phyloP scores from a whole-genome alignment of 768 basidiomycete genomes.

The Tremella yokohamensis region DNA sequence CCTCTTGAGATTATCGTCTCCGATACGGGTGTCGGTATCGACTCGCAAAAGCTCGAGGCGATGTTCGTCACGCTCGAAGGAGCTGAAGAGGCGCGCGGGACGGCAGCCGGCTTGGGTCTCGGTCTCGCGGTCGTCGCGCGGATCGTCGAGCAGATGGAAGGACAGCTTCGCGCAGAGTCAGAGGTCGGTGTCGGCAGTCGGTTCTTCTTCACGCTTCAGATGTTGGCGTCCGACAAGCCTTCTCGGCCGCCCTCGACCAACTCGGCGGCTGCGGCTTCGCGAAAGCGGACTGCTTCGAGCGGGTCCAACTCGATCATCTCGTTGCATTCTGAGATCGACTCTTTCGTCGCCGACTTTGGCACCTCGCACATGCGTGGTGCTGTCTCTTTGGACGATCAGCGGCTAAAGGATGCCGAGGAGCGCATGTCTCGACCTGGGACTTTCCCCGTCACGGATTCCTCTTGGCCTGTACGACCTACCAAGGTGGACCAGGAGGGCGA shows the following conservation, averaged over 20 bases:
- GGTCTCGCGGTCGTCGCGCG: constrained; percentile 76
- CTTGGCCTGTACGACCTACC: constrained; percentile 40
- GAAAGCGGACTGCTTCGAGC: constrained; percentile 16
- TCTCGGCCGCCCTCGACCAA: neutral
- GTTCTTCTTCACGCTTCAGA: constrained; percentile 63
- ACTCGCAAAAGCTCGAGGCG: constrained; percentile 63
- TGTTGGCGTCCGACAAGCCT: constrained; percentile 22
- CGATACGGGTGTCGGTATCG: constrained; percentile 72
- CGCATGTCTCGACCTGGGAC: constrained; percentile 41
- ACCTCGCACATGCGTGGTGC: constrained; percentile 40
- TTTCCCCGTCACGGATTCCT: constrained; percentile 45
- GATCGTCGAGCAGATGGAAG: constrained; percentile 73
- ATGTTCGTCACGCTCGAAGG: constrained; percentile 79
- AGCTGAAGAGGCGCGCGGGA: constrained; percentile 55
- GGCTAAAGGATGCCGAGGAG: constrained; percentile 36
- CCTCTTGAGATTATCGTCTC: constrained; percentile 68
- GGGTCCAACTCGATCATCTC: constrained; percentile 18
- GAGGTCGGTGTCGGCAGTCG: constrained; percentile 63
- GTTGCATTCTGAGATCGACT: constrained; percentile 48
- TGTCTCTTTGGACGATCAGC: constrained; percentile 27
- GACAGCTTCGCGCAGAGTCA: constrained; percentile 74
- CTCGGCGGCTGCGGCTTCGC: neutral
- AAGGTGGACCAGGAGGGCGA: constrained; percentile 29
- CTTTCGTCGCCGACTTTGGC: constrained; percentile 51
- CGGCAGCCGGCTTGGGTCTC: constrained; percentile 55